Base-by-base conservation (phyloP, 2,329 filamentous ascomycete species). In the Pseudocercospora eumusae region DNA sequence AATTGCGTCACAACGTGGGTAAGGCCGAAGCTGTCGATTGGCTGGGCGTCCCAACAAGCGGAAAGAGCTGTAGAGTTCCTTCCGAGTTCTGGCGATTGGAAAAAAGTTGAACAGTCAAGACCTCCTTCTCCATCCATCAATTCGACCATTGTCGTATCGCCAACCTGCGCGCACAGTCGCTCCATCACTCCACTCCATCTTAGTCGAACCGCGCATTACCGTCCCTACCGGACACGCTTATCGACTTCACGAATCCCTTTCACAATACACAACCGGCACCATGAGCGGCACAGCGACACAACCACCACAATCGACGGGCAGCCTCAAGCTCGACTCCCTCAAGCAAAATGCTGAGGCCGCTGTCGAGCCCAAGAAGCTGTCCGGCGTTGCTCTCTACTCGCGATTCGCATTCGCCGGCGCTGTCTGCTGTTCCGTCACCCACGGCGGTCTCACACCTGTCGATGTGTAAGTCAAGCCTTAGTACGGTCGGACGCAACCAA, bases 321-420 rank as follows among this genome's bases (percentile, higher is more conserved):
- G 79, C 70, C 69, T 72, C 70, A 83, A 84, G 79, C 65, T 84
- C 66, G 82, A 84, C 69, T 80, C 80, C 71, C 71, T 80, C 69
- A 81, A 83, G 75, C 77, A 81, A 69, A 76, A 74, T 56, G 71
- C 78, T 64, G 73, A 75, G 49, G 81, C 81, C 63, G 71, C 74
- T 53, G 64, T 60, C 13, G 74, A 80, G 68, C 81, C 82, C n/a
- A 72, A 78, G 70, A 82, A 86, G 78, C 83, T 86, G 69, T 82
- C 78, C 70, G 86, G 88, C 66, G 53, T 92, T 70, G 82, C 79
- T 64, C 91, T 99, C 74, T 98, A 98, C 88, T 91, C 91, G 74
- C 88, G 92, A 81, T 97, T 97, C 84, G 93, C 95, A 82, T 90
- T 99, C 75, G 93, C 95, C 75, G 95, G 95, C 82, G 95, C 95